Evolutionary conservation across 2,329 filamentous ascomycete species (phyloP).

Genomic region (Microascus cirrosus): DNA sequence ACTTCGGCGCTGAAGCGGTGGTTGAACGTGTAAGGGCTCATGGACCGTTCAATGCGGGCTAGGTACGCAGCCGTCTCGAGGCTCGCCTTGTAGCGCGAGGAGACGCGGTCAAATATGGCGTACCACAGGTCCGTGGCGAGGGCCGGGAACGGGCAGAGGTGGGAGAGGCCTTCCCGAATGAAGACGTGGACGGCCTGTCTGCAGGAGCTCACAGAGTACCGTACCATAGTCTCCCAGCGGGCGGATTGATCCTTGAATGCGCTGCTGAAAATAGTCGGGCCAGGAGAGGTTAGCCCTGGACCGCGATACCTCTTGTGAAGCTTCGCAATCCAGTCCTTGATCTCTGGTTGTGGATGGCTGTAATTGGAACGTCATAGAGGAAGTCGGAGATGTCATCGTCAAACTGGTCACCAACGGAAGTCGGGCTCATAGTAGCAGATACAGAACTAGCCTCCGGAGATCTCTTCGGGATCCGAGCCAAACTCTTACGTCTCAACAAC

Average conservation of each 20-base stretch:
- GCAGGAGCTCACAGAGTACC: constrained; percentile 14
- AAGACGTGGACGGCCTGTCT: constrained; percentile 18
- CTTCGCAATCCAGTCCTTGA: constrained; percentile 12
- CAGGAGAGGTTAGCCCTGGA: constrained; percentile 13
- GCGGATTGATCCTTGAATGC: constrained; percentile 17
- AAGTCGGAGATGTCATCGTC: constrained; percentile 6
- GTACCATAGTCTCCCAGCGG: constrained; percentile 16
- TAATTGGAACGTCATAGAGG: constrained; percentile 1
- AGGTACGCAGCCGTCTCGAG: constrained; percentile 14
- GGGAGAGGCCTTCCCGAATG: constrained; percentile 10
- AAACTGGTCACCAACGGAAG: neutral
- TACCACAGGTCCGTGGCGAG: constrained; percentile 11
- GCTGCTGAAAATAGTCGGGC: constrained; percentile 8
- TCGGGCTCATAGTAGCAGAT: neutral
- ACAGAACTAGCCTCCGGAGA: neutral
- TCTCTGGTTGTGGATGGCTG: constrained; percentile 3
- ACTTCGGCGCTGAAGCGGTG: neutral
- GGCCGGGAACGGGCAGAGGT: constrained; percentile 10
- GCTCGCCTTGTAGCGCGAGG: constrained; percentile 12
- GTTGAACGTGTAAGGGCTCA: constrained; percentile 18
- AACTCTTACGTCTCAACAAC: too few species aligned
- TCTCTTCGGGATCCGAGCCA: neutral
- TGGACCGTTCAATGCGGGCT: constrained; percentile 14
- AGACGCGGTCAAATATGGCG: constrained; percentile 10
- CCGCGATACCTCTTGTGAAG: constrained; percentile 13